Base-by-base conservation (phyloP, 192 early-diverging fungal genomes). In the Backusella circina region DNA sequence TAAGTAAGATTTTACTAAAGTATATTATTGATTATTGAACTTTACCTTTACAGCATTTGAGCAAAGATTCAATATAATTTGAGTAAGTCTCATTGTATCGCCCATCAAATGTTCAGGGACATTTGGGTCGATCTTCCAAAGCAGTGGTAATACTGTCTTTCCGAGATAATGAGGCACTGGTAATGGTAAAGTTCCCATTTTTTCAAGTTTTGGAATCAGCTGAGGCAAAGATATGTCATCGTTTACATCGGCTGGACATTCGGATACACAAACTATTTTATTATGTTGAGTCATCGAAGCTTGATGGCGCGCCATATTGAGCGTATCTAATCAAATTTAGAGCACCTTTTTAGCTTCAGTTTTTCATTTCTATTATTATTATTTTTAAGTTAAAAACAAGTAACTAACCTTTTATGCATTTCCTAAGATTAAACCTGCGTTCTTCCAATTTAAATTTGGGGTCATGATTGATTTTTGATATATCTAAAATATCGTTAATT, bases 401-500 rank as follows among this genome's bases (percentile, higher is more conserved):
- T 31, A 73, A 6, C n/a, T 68, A 84, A 85, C 86, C 86, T 86
- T 87, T 87, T 41, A 87, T 38, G 69, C 86, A 87, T 77, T 87
- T 87, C 54, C 81, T 79, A 32, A 87, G 67, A 72, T 82, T 85
- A 51, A 87, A 79, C 10, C 82, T 78, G 16, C 86, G 79, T 44
- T 78, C 79, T 38, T 87, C 86, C 18, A 87, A 74, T 75, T 84
- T 73, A 38, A 87, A 85, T 30, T 87, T 84, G 6, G 85, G 84
- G 73, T 87, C 84, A 39, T 87, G 86, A 67, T 87, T 85, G 35
- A 87, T 82, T 57, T 85, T 82, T 32, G 86, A 86, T 57, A 87
- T 87, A 51, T 87, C 86, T 61, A 87, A 69, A 68, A 87, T 85
- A 47, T 87, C 86, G 47, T 87, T 87, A 61, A 87, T 86, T 33